Evolutionary conservation across 768 basidiomycete species (phyloP), one percentile per base, ranked within the genome.

Genomic region (Xanthoconium stramineum): DNA sequence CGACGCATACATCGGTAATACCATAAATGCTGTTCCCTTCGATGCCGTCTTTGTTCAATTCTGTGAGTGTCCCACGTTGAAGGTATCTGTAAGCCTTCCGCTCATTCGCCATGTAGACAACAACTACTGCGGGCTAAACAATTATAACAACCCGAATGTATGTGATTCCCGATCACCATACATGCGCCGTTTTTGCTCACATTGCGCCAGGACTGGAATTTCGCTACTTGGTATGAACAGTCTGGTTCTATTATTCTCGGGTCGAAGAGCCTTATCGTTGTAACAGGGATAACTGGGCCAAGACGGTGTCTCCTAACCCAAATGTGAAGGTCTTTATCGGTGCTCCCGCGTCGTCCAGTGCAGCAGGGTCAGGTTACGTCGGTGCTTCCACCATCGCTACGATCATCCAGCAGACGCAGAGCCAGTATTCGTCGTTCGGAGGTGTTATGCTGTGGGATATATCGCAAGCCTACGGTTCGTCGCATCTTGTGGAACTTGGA

Each of bases 11-110:
- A 65, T 81, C 3, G 76, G 78, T 7, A 52, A 67, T 13, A 74
- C 76, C 8, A 46, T 81, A 36, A 75, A 80, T 50, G 65, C 70
- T 0, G 75, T 78, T 13, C 63, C 66, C 0, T 81, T 81, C 53
- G 80, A 81, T 56, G 80, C 78, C 0, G 69, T 81, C 37, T 81
- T 77, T 54, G 80, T 81, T 9, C 80, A 81, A 54, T 80, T 81
- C 66, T 80, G 79, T 61, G 47, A 13, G 66, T 54, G 11, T 20
- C 17, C 1, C 13, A 2, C n/a, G 14, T 50, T 8, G n/a, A 38
- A 32, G 7, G 29, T 3, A 12, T 29, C 29, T 30, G 12, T 9
- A 13, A 6, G 3, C 11, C 10, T 35, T 33, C 44, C 14, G n/a
- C 55, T 56, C 9, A 55, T 11, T 11, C 2, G 7, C 30, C 30